Conservation (phyloP, 305 asterid species). For the Fraxinus ornus region DNA sequence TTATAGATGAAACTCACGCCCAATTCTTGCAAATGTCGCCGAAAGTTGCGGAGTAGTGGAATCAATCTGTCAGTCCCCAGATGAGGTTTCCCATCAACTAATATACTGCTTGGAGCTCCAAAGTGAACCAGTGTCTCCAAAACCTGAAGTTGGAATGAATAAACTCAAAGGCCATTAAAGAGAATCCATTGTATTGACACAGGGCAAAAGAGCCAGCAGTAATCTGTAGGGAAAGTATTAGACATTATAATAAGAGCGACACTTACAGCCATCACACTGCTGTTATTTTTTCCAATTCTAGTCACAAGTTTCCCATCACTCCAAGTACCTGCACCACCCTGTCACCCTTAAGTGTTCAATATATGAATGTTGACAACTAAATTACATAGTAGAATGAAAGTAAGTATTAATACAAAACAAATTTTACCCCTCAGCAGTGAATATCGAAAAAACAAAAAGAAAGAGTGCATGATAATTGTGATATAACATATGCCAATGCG, state of each 20-base stretch:
- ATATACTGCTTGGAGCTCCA: conserved; percentile 88
- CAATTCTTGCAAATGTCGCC: conserved; percentile 70
- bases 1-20: conserved; percentile 65
- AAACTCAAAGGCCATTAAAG: background rate
- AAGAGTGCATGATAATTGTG: background rate
- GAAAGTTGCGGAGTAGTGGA: conserved; percentile 76
- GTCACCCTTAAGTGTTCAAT: conserved; percentile 80
- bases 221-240: background rate
- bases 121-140: conserved; percentile 79
- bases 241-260: background rate
- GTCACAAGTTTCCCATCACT: conserved; percentile 99
- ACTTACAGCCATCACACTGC: conserved; percentile 70
- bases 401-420: background rate
- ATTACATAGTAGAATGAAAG: background rate
- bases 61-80: conserved; percentile 88
- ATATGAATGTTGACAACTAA: conserved; percentile 35
- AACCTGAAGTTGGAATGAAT: conserved; percentile 53
- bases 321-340: conserved; percentile 99
- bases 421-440: background rate
- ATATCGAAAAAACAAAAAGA: background rate
- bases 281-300: conserved; percentile 89
- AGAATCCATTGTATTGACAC: conserved; percentile 22
- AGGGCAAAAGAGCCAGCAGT: conserved; percentile 1
- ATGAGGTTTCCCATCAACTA: conserved; percentile 97
- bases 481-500: background rate